phyloP scores from a whole-genome alignment of 2,329 filamentous ascomycete genomes.

The Botrytis byssoidea region DNA sequence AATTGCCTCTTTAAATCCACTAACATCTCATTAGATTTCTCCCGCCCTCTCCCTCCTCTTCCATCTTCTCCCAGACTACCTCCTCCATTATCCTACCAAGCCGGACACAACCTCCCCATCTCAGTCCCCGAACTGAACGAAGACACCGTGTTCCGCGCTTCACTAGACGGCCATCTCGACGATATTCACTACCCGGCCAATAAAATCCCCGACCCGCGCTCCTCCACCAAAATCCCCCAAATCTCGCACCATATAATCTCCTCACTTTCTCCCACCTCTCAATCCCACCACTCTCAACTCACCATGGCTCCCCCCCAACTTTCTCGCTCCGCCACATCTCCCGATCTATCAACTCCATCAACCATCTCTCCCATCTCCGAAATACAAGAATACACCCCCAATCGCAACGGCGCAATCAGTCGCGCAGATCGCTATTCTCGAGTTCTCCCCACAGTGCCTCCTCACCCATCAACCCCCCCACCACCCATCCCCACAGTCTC shows the following conservation, averaged over 20 bases:
- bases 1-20: neutral
- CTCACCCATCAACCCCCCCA: neutral
- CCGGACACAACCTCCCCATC: neutral
- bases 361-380: neutral
- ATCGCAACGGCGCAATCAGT: constrained; percentile 4
- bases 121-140: neutral
- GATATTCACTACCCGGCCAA: neutral
- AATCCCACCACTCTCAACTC: neutral
- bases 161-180: neutral
- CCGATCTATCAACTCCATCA: neutral
- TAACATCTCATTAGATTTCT: neutral
- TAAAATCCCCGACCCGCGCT: neutral
- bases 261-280: too few species aligned
- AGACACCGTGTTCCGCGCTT: neutral
- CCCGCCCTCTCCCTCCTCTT: neutral
- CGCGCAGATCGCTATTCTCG: neutral
- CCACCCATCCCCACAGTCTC: too few species aligned
- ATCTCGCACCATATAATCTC: neutral
- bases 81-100: neutral
- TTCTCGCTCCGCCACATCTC: neutral
- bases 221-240: neutral
- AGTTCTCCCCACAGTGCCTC: neutral
- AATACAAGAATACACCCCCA: neutral
- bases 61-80: neutral
- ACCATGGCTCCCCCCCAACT: neutral